Conservation (phyloP, 805 yeast genomes). For the Saturnispora saitoi region DNA sequence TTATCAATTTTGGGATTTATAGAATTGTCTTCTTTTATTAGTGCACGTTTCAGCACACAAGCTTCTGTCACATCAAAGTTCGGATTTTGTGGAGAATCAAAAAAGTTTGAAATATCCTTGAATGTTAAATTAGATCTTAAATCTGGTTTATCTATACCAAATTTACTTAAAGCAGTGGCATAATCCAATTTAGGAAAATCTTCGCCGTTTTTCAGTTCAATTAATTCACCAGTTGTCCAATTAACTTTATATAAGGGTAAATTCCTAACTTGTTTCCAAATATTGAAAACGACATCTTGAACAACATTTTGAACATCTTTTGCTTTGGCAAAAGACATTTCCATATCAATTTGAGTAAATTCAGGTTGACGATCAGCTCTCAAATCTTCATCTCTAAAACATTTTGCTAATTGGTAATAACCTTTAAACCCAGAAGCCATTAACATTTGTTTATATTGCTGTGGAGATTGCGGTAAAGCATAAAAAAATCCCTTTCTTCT, state of each 20-base stretch:
- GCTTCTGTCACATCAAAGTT: slow-evolving; percentile 70
- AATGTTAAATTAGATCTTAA: slow-evolving; percentile 55
- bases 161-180: slow-evolving; percentile 55
- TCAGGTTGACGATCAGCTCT: slow-evolving; percentile 96
- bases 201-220: slow-evolving; percentile 19
- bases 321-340: slow-evolving; percentile 73
- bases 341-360: slow-evolving; percentile 94
- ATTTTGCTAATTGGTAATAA: slow-evolving; percentile 86
- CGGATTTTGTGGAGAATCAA: slow-evolving; percentile 25
- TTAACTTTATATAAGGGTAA: slow-evolving; percentile 33
- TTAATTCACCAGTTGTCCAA: slow-evolving; percentile 25
- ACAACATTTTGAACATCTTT: slow-evolving; percentile 60
- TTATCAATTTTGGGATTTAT: slow-evolving; percentile 12
- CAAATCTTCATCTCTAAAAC: slow-evolving; percentile 94
- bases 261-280: slow-evolving; percentile 46
- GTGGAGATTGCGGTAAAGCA: slow-evolving; percentile 96
- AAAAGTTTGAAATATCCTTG: slow-evolving; percentile 35
- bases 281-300: slow-evolving; percentile 42
- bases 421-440: slow-evolving; percentile 89
- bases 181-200: slow-evolving; percentile 47
- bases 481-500: slow-evolving; percentile 55
- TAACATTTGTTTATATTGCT: slow-evolving; percentile 88
- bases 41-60: slow-evolving; percentile 49
- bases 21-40: slow-evolving; percentile 21
- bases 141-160: slow-evolving; percentile 95